Base-by-base conservation (phyloP, 2,329 filamentous ascomycete species). In the Exophiala sp. region DNA sequence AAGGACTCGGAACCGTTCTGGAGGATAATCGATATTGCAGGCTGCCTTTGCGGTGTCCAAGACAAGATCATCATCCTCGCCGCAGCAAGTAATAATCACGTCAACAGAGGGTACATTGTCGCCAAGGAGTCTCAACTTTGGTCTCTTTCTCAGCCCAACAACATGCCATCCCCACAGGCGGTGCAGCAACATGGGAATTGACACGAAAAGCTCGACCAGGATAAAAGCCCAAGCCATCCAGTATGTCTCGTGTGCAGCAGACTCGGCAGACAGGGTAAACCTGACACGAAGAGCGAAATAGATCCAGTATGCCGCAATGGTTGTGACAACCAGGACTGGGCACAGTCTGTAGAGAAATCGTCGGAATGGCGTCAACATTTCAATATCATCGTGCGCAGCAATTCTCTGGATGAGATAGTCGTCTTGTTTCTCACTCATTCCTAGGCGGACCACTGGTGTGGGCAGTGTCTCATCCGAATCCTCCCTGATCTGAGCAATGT, bases 71-170 rank as follows among this genome's bases (percentile, higher is more conserved):
- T 77, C 72, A 2, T 80, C 77, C 61, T 83, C 80, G 10, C 75
- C 74, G 55, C 80, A 83, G 67, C 76, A 80, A 1, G 79, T 80
- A 6, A 83, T 69, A 47, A 82, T 75, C 2, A 79, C 72, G 58
- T 83, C 80, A n/a, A 83, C 77, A 1, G 76, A 75, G 1, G 80
- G 80, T 1, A 77, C 76, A 5, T 76, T 70, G 12, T 76, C 70
- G n/a, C 62, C 62, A 32, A 52, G 11, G 12, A 62, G 47, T 18
- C 57, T 46, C 14, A 60, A 46, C 44, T 53, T 58, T 14, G 57
- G 55, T 21, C 60, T 41, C 18, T 50, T 52, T 21, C 60, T 45
- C 11, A 34, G 11, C 3, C 47, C 45, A 9, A 55, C 52, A 12
- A 49, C 54, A 48, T 56, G 54, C 51, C 47, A 55, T 11, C 50